Evolutionary conservation across 306 rosid genomes (phyloP).

Genomic region (Trifolium pratense): DNA sequence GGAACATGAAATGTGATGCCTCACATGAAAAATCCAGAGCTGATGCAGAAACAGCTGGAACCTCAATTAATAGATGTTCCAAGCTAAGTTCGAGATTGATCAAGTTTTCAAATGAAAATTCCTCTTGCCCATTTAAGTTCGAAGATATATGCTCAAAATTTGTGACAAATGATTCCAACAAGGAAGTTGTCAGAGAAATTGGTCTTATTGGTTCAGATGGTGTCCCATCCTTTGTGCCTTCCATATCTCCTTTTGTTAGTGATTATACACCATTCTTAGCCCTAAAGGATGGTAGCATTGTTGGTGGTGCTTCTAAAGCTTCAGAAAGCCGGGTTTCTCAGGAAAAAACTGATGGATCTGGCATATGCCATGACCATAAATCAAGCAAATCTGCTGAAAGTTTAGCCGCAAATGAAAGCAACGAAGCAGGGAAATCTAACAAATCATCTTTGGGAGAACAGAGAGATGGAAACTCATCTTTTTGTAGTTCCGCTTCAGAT

Average conservation of each 20-base stretch:
- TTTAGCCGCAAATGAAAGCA: constrained; percentile 51
- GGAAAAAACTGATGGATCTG: constrained; percentile 52
- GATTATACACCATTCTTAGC: constrained; percentile 55
- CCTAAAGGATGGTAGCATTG: constrained; percentile 50
- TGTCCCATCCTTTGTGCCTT: constrained; percentile 62
- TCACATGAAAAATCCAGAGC: constrained; percentile 53
- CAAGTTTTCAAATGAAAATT: constrained; percentile 71
- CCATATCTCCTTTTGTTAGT: constrained; percentile 57
- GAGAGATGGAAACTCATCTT: constrained; percentile 48
- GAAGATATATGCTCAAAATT: constrained; percentile 81
- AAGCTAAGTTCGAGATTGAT: constrained; percentile 66
- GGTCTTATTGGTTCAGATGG: constrained; percentile 88
- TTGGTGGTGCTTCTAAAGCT: constrained; percentile 47
- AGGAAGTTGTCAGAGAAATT: constrained; percentile 70
- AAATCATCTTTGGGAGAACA: constrained; percentile 55
- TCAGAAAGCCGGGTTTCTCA: constrained; percentile 49
- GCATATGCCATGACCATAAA: constrained; percentile 41
- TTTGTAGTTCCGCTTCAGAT: constrained; percentile 52
- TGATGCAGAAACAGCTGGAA: constrained; percentile 53
- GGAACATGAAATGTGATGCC: constrained; percentile 56
- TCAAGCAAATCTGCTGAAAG: constrained; percentile 49
- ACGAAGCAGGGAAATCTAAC: constrained; percentile 42
- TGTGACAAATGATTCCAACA: constrained; percentile 74
- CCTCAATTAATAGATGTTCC: constrained; percentile 46
- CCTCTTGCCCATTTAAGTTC: constrained; percentile 71